A percentile compares a stretch with the other conserved stretches of the same genome.
phyloP scores from a whole-genome alignment of 495 filamentous ascomycete genomes.

The Daldinia loculata region DNA sequence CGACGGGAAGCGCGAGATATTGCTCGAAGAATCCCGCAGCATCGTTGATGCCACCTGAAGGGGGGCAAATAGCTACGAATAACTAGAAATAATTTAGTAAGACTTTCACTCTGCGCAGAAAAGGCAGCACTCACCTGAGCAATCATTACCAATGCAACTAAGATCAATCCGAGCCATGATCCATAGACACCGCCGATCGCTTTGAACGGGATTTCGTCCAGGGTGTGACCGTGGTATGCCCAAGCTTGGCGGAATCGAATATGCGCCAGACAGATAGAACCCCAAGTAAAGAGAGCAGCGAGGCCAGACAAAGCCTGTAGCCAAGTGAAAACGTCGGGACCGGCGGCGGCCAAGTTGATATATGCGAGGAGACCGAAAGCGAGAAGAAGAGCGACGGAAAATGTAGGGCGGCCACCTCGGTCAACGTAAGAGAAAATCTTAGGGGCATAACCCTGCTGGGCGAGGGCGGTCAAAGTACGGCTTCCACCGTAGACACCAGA shows the following conservation, averaged over 20 bases:
- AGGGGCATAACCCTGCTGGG: constrained; percentile 64
- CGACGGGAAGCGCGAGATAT: constrained; percentile 68
- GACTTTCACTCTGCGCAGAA: neutral
- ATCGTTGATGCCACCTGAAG: constrained; percentile 52
- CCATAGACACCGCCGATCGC: constrained; percentile 73
- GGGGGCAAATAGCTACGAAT: constrained; percentile 60
- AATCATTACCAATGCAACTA: constrained; percentile 68
- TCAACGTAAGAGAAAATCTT: constrained; percentile 68
- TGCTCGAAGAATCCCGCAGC: constrained; percentile 67
- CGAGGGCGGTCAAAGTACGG: constrained; percentile 72
- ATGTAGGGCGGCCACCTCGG: constrained; percentile 65
- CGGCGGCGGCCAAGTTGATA: constrained; percentile 58
- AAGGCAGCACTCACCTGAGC: constrained; percentile 61
- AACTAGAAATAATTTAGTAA: constrained; percentile 50
- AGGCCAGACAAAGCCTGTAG: constrained; percentile 64
- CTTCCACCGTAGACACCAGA: constrained; percentile 74
- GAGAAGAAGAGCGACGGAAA: constrained; percentile 55
- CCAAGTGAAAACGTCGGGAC: constrained; percentile 67
- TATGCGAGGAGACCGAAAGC: constrained; percentile 64
- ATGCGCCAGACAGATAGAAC: constrained; percentile 63
- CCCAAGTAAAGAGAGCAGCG: constrained; percentile 65
- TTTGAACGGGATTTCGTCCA: constrained; percentile 76
- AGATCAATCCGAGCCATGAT: constrained; percentile 68
- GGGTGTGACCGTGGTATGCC: constrained; percentile 66
- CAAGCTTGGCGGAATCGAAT: constrained; percentile 71